phyloP scores from a whole-genome alignment of 768 basidiomycete species.

The Termitomyces sp. region DNA sequence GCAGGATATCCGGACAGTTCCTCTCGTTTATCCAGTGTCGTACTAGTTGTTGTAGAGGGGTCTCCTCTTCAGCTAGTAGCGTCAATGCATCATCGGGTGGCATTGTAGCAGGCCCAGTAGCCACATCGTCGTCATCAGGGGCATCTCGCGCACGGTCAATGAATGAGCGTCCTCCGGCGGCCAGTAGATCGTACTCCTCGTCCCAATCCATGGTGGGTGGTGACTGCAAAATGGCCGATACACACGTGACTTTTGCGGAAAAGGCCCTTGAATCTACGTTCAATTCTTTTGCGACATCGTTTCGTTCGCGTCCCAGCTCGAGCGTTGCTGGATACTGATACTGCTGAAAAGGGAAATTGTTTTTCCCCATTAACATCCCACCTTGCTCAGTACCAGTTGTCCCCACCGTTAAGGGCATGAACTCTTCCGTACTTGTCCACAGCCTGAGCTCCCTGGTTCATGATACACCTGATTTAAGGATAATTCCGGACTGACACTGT shows the following conservation, averaged over 20 bases:
- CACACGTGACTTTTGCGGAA: not conserved
- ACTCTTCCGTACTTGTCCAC: too few relatives aligned
- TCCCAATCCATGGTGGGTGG: conserved; percentile 37
- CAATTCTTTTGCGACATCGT: not conserved
- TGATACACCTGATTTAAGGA: too few relatives aligned
- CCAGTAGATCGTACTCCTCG: conserved; percentile 28
- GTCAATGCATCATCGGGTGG: conserved; percentile 6
- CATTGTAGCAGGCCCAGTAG: conserved; percentile 20
- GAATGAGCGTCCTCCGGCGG: conserved; percentile 19
- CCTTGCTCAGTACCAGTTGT: too few relatives aligned
- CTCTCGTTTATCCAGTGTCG: conserved; percentile 87
- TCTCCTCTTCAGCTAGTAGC: conserved; percentile 34
- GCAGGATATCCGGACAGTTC: conserved; percentile 75
- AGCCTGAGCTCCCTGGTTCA: too few relatives aligned
- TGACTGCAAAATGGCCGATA: too few relatives aligned
- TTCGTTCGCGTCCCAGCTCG: not conserved
- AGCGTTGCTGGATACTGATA: not conserved
- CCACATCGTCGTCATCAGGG: conserved; percentile 33
- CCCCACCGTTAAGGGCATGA: too few relatives aligned
- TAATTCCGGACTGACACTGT: too few relatives aligned
- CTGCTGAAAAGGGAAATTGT: too few relatives aligned
- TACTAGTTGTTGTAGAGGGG: conserved; percentile 65
- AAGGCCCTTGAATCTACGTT: too few relatives aligned
- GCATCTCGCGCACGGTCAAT: conserved; percentile 32
- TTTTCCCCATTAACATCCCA: not conserved